phyloP scores from a whole-genome alignment of 23 red algal genomes.

The Gracilariopsis chorda region DNA sequence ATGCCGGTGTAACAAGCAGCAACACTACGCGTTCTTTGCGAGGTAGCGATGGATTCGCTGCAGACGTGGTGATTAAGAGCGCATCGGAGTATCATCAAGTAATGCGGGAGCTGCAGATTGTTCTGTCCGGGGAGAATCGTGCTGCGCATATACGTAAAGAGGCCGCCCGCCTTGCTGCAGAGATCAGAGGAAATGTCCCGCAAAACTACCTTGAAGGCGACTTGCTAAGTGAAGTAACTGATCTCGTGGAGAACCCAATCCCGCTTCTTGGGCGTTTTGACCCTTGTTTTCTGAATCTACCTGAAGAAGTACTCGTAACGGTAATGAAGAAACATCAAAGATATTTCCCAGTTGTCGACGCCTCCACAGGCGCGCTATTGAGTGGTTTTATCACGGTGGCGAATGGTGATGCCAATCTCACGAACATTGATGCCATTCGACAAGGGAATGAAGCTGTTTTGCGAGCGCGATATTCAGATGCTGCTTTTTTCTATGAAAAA shows the following conservation, averaged over 20 bases:
- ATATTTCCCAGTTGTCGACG: conserved; percentile 81
- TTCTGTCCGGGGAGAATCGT: conserved; percentile 46
- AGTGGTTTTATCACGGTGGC: conserved; percentile 85
- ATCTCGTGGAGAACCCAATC: conserved; percentile 88
- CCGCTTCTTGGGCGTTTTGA: conserved; percentile 81
- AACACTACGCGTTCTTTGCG: conserved; percentile 65
- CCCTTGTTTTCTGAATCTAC: conserved; percentile 70
- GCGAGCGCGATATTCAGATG: conserved; percentile 89
- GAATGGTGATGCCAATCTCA: conserved; percentile 42
- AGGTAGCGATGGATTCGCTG: conserved; percentile 30
- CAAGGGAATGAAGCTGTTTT: conserved; percentile 94
- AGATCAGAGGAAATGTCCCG: conserved; percentile 47
- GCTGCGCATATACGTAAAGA: conserved; percentile 33
- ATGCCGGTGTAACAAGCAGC: conserved; percentile 53
- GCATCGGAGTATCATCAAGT: conserved; percentile 57
- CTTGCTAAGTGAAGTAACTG: conserved; percentile 78
- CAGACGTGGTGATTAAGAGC: conserved; percentile 13
- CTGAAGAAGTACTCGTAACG: conserved; percentile 82
- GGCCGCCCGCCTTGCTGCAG: conserved; percentile 39
- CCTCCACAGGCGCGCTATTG: conserved; percentile 9
- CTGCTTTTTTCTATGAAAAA: conserved; percentile 94
- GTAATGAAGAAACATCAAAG: conserved; percentile 99
- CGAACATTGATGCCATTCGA: conserved; percentile 67
- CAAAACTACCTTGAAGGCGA: conserved; percentile 49
- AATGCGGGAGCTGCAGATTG: conserved; percentile 48